These are phyloP conservation scores for Cyberlindnera japonica DNA, from an alignment of 805 yeast genomes.

Conservation along the genomic window DNA sequence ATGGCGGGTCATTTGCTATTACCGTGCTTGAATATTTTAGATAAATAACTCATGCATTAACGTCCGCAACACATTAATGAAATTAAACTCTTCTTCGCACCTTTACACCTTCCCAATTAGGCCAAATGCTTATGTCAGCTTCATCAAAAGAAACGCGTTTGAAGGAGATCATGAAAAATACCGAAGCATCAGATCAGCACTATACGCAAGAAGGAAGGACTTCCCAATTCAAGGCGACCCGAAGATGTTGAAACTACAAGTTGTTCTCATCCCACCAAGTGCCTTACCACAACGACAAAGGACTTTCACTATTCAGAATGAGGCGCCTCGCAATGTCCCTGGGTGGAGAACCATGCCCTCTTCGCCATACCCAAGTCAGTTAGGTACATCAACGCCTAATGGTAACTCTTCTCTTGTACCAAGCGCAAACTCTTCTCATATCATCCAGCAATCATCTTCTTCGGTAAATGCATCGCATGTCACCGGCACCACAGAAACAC, in stretches of 20 bases:
- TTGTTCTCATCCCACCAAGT: slow-evolving; percentile 41
- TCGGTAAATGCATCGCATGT: too few relatives aligned
- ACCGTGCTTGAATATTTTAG: too few relatives aligned
- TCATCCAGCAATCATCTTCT: too few relatives aligned
- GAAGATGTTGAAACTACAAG: slow-evolving; percentile 41
- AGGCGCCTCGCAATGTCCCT: not conserved
- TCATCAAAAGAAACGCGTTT: too few relatives aligned
- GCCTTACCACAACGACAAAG: slow-evolving; percentile 20
- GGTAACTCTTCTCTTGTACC: slow-evolving; percentile 18
- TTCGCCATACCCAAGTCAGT: slow-evolving; percentile 22
- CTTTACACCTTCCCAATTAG: too few relatives aligned
- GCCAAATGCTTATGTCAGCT: too few relatives aligned
- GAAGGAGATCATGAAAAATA: too few relatives aligned
- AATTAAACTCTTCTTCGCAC: too few relatives aligned
- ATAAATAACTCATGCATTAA: too few relatives aligned
- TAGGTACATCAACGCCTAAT: slow-evolving; percentile 37
- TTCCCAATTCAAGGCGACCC: not conserved
- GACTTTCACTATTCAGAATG: not conserved
- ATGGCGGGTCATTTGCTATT: too few relatives aligned
- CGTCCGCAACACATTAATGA: too few relatives aligned
- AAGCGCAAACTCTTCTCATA: not conserved
- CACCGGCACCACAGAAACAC: not conserved
- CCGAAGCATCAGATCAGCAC: not conserved
- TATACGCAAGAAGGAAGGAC: not conserved
- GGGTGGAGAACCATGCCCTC: slow-evolving; percentile 7